Conservation (phyloP, 257 asterid genomes). For the Buddleja alternifolia region DNA sequence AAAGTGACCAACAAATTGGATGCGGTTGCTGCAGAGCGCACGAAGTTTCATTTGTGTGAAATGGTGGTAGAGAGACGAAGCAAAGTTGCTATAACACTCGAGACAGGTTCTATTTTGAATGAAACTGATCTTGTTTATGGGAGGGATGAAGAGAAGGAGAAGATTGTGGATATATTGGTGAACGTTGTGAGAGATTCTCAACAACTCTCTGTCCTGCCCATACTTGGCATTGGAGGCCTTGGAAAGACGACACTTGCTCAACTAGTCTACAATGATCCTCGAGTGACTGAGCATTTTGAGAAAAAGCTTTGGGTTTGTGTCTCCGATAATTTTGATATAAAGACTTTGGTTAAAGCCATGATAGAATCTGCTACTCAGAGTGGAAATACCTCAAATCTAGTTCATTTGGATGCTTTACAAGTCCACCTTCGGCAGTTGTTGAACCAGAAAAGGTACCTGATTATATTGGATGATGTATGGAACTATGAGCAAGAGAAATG, state of each 20-base stretch:
- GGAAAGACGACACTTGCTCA: slow-evolving; percentile 36
- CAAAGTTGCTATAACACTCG: neutral
- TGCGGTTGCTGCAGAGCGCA: slow-evolving; percentile 27
- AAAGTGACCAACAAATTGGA: slow-evolving; percentile 24
- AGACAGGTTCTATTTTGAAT: too few species aligned
- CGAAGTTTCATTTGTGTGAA: slow-evolving; percentile 29
- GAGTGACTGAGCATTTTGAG: slow-evolving; percentile 26
- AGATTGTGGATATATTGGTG: slow-evolving; percentile 34
- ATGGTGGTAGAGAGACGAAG: neutral
- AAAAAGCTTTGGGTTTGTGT: slow-evolving; percentile 40
- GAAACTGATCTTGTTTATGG: slow-evolving; percentile 23
- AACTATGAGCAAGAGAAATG: slow-evolving; percentile 37
- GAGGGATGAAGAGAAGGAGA: slow-evolving; percentile 31
- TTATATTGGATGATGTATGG: slow-evolving; percentile 50
- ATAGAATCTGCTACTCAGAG: slow-evolving; percentile 27
- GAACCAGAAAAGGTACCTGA: slow-evolving; percentile 30
- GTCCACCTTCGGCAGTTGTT: slow-evolving; percentile 24
- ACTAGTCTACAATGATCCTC: slow-evolving; percentile 22
- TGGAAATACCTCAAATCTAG: neutral
- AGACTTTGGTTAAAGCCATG: slow-evolving; percentile 29
- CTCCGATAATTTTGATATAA: slow-evolving; percentile 35
- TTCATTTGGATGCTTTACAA: slow-evolving; percentile 27
- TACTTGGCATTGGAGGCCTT: slow-evolving; percentile 34
- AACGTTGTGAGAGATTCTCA: slow-evolving; percentile 12
- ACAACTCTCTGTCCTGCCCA: slow-evolving; percentile 22